Evolutionary conservation across 306 rosid species (phyloP).

Genomic region (Herpetospermum pedunculosum): DNA sequence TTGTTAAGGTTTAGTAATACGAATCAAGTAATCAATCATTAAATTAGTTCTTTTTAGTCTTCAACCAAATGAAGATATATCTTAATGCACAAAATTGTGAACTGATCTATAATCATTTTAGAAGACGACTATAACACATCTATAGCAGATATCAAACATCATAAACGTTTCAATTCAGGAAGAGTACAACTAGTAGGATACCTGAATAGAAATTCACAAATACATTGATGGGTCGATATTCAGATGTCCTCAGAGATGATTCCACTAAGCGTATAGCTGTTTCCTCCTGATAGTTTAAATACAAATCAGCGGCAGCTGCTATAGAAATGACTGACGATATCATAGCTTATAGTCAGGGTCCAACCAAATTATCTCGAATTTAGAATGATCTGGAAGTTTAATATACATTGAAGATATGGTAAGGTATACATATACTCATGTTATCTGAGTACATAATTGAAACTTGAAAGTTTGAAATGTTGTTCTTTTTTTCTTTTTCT

Average conservation of each 20-base stretch:
- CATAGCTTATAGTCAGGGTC: not conserved
- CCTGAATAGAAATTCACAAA: slow-evolving; percentile 85
- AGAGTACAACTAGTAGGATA: slow-evolving; percentile 12
- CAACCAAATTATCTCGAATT: not conserved
- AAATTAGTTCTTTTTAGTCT: not conserved
- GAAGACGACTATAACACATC: no score
- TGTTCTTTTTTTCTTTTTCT: not conserved
- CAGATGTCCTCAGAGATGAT: slow-evolving; percentile 53
- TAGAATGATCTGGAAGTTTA: not conserved
- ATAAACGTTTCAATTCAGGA: no score
- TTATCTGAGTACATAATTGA: not conserved
- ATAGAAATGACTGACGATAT: not conserved
- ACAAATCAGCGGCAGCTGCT: slow-evolving; percentile 1
- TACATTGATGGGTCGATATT: slow-evolving; percentile 72
- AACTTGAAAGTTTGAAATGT: not conserved
- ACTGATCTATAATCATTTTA: no score
- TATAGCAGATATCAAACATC: no score
- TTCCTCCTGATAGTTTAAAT: slow-evolving; percentile 55
- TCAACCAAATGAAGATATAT: not conserved
- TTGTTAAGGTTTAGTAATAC: not conserved
- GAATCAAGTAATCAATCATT: not conserved
- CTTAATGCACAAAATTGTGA: no score
- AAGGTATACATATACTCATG: not conserved
- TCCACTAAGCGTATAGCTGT: slow-evolving; percentile 68
- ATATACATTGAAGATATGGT: not conserved